phyloP scores from a whole-genome alignment of 495 filamentous ascomycete genomes.

The Astrothelium subdiscretum region DNA sequence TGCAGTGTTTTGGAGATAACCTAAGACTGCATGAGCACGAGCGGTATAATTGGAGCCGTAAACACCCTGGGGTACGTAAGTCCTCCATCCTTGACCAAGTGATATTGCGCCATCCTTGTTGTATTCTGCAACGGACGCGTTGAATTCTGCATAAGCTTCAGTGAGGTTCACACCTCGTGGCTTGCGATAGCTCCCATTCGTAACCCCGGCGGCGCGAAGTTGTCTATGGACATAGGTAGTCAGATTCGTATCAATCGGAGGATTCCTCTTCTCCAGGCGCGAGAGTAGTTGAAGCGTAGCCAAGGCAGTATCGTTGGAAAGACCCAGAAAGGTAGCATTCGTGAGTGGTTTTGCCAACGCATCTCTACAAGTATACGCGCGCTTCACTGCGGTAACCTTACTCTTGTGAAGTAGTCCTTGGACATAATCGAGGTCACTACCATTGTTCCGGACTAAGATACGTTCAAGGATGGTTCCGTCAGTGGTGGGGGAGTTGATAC shows the following conservation, averaged over 20 bases:
- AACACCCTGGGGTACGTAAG: slow-evolving; percentile 5
- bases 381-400: not conserved
- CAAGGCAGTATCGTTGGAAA: not conserved
- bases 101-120: not conserved
- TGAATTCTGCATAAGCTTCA: not conserved
- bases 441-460: not conserved
- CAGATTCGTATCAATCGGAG: not conserved
- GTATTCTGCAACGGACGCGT: not conserved
- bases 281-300: not conserved
- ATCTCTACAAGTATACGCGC: not conserved
- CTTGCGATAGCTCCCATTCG: slow-evolving; percentile 4
- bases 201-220: slow-evolving; percentile 7
- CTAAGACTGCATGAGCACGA: slow-evolving; percentile 11
- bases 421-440: not conserved
- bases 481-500: slow-evolving; percentile 4
- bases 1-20: slow-evolving; percentile 13
- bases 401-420: not conserved
- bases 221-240: not conserved
- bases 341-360: not conserved
- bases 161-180: slow-evolving; percentile 4
- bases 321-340: not conserved
- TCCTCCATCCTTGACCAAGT: slow-evolving; percentile 6
- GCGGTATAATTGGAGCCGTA: slow-evolving; percentile 8
- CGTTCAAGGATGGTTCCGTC: slow-evolving; percentile 7
- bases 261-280: not conserved